Evolutionary conservation across 192 early-diverging fungal genomes (phyloP), one percentile per base, ranked within the genome.

Genomic region (Rhizophagus prolifer): DNA sequence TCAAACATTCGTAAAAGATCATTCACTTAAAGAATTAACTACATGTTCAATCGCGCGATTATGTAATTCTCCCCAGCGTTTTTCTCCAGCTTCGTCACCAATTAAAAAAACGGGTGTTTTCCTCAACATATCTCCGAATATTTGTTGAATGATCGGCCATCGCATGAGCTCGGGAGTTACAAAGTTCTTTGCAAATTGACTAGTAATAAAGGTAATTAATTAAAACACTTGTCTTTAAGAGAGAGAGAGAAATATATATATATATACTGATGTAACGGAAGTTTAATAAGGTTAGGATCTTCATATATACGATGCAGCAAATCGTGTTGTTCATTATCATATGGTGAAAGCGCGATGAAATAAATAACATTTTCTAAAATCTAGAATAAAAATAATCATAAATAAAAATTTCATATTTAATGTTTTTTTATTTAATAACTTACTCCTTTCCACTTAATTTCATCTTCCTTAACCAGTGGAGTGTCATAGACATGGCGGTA

Each of bases 1-100:
- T 3, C 9, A 60, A 44, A 12, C 41, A 44, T 44, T 80, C 16
- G 69, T 70, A 63, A 1, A 65, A 58, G n/a, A 28, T 13, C 34
- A 58, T 26, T 44, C 46, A 14, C 1, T 41, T 46, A 30, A 31
- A 14, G 23, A 71, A 12, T 58, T 31, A 80, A 89, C 36, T 86
- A 92, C 92, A 78, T 99, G 98, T 81, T 99, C 98, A 77, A 97
- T 94, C 2, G 97, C 95, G 31, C 98, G 92, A 75, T 96, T 92
- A 79, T 96, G 95, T 73, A 99, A 86, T 60, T 90, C 91, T 75
- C 89, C 85, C 88, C 91, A 92, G 77, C 94, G 88, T 83, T 91
- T 90, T 78, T 89, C 82, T 34, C 95, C 94, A 34, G 90, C 91
- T 67, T 95, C 93, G 9, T 90, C 92, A 62, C 81, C 81, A 9